Conservation (phyloP, 208 protist species). For the Trypanosoma melophagium region DNA sequence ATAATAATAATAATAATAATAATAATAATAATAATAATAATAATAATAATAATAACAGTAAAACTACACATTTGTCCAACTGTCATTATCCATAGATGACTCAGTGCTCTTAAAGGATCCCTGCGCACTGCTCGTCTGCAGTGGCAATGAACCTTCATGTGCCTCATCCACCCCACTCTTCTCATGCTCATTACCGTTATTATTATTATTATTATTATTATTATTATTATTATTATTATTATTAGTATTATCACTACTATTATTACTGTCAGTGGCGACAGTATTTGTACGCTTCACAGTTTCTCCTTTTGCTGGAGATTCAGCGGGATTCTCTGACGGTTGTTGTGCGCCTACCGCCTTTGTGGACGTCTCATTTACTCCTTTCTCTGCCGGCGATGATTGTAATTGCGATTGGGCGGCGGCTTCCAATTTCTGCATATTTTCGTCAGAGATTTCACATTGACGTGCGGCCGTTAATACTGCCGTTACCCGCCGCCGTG, state of each 20-base stretch:
- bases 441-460: slow-evolving; percentile 10
- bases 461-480: slow-evolving; percentile 6
- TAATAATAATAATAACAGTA: slow-evolving; percentile 12
- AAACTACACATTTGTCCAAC: slow-evolving; percentile 27
- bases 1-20: slow-evolving; percentile 2
- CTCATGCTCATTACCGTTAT: not conserved
- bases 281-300: not conserved
- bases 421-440: slow-evolving; percentile 3
- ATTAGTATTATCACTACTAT: not conserved
- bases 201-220: not conserved
- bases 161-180: not conserved
- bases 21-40: slow-evolving; percentile 13
- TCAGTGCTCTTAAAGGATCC: not conserved
- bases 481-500: slow-evolving; percentile 37
- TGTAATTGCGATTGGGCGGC: not conserved
- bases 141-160: not conserved
- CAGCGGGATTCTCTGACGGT: too few relatives aligned
- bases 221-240: not conserved
- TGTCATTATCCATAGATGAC: slow-evolving; percentile 14
- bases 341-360: too few relatives aligned
- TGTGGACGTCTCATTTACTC: not conserved
- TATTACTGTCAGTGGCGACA: not conserved
- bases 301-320: too few relatives aligned
- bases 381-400: not conserved
- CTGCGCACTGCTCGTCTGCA: not conserved